A percentile compares a stretch with the other conserved stretches of the same genome.
These are phyloP conservation scores for Coemansia nantahalensis DNA, from an alignment of 192 early-diverging fungal genomes.

Conservation along the genomic window DNA sequence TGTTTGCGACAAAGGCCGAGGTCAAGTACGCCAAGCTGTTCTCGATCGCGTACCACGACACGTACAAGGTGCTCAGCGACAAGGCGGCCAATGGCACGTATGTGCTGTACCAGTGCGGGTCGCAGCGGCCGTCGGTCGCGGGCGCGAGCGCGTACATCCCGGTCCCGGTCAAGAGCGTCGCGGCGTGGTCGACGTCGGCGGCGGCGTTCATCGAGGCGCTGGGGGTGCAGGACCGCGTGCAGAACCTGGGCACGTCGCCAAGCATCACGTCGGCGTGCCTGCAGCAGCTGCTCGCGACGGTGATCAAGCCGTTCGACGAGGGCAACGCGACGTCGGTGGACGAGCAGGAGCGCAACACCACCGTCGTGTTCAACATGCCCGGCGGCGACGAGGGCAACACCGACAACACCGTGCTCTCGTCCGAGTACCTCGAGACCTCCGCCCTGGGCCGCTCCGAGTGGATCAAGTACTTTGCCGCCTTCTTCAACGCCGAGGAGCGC, in stretches of 20 bases:
- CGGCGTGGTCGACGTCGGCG: constrained; percentile 44
- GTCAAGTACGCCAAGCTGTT: constrained; percentile 49
- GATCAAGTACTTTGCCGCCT: constrained; percentile 54
- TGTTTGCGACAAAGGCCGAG: constrained; percentile 27
- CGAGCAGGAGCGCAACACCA: constrained; percentile 30
- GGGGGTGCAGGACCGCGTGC: constrained; percentile 39
- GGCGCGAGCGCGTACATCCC: constrained; percentile 29
- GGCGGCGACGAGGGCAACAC: constrained; percentile 25
- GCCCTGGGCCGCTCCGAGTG: constrained; percentile 53
- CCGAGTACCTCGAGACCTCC: constrained; percentile 38
- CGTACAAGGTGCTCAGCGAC: constrained; percentile 52
- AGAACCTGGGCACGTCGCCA: constrained; percentile 41
- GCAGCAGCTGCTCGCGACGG: constrained; percentile 44
- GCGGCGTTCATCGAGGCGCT: constrained; percentile 52
- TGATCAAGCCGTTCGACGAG: constrained; percentile 41
- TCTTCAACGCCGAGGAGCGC: constrained; percentile 54
- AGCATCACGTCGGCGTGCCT: constrained; percentile 52
- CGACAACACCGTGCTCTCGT: constrained; percentile 34
- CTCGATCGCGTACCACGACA: constrained; percentile 47
- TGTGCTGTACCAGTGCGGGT: constrained; percentile 49
- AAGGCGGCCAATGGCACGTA: constrained; percentile 41
- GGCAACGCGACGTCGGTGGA: constrained; percentile 31
- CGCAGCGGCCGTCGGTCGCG: constrained; percentile 24
- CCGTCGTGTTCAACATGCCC: constrained; percentile 39
- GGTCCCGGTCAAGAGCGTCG: constrained; percentile 37